Evolutionary conservation across 1,284 basidiomycete species (phyloP).

Genomic region (Meira miltonrushii): DNA sequence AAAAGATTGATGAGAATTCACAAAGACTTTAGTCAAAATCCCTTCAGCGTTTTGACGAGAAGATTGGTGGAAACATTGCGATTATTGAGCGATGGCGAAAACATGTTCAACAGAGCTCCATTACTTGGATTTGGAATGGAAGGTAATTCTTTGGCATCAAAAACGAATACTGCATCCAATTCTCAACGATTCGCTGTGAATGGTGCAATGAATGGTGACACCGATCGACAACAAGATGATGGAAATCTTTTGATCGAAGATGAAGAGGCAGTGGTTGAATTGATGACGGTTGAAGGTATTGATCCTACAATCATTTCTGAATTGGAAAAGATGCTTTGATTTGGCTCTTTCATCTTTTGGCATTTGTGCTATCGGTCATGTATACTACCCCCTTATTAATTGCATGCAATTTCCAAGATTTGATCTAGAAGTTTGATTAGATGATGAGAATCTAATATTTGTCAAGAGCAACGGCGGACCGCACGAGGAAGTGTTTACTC

Average conservation of each 20-base stretch:
- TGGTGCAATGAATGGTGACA: neutral
- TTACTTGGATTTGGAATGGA: constrained; percentile 29
- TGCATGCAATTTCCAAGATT: too few species aligned
- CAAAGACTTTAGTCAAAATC: constrained; percentile 59
- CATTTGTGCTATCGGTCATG: neutral
- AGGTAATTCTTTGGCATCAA: neutral
- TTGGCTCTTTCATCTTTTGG: neutral
- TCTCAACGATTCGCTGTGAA: neutral
- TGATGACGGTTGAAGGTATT: constrained; percentile 11
- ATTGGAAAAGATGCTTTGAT: constrained; percentile 8
- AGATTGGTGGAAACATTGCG: constrained; percentile 78
- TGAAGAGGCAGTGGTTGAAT: constrained; percentile 4
- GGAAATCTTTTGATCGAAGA: constrained; percentile 6
- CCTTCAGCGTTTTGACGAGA: constrained; percentile 65
- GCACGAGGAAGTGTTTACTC: too few species aligned
- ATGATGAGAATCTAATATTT: too few species aligned
- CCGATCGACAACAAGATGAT: neutral
- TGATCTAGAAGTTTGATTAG: too few species aligned
- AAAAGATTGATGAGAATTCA: constrained; percentile 50
- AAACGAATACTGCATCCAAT: neutral
- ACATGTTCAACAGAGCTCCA: constrained; percentile 64
- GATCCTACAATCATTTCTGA: constrained; percentile 15
- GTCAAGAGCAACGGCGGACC: too few species aligned
- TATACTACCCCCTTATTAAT: too few species aligned
- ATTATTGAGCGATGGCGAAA: constrained; percentile 71